Evolutionary conservation across 441 rosid genomes (phyloP).

Genomic region (Corymbia citriodora): DNA sequence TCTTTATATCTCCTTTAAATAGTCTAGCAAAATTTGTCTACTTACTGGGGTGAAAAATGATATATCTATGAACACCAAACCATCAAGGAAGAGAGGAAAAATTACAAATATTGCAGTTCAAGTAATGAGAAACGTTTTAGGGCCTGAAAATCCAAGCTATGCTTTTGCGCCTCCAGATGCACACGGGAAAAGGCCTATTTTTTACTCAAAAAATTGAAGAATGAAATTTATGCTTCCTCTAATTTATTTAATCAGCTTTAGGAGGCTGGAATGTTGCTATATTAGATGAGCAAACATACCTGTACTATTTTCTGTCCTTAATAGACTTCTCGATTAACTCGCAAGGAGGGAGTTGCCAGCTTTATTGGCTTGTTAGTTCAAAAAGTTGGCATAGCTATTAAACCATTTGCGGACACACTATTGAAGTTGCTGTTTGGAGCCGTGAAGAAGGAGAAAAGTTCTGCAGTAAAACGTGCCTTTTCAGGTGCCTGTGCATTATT

Average conservation of each 20-base stretch:
- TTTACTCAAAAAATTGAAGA: background rate
- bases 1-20: background rate
- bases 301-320: background rate
- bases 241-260: background rate
- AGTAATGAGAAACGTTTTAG: background rate
- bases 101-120: background rate
- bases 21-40: background rate
- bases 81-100: background rate
- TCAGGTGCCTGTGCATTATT: constrained; percentile 81
- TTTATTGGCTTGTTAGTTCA: constrained; percentile 82
- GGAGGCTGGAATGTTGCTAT: background rate
- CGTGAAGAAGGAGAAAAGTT: constrained; percentile 80
- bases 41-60: background rate
- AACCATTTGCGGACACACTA: constrained; percentile 67
- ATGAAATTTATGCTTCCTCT: background rate
- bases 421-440: constrained; percentile 77
- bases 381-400: constrained; percentile 74
- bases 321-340: background rate
- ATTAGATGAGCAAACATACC: background rate
- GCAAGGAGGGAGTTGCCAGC: constrained; percentile 55
- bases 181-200: background rate
- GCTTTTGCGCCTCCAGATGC: background rate
- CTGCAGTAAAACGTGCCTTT: constrained; percentile 84
- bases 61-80: background rate
- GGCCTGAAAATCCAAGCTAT: background rate